These are phyloP conservation scores for Strobilomyces echinocephalus DNA, from an alignment of 768 basidiomycete genomes.

Conservation along the genomic window DNA sequence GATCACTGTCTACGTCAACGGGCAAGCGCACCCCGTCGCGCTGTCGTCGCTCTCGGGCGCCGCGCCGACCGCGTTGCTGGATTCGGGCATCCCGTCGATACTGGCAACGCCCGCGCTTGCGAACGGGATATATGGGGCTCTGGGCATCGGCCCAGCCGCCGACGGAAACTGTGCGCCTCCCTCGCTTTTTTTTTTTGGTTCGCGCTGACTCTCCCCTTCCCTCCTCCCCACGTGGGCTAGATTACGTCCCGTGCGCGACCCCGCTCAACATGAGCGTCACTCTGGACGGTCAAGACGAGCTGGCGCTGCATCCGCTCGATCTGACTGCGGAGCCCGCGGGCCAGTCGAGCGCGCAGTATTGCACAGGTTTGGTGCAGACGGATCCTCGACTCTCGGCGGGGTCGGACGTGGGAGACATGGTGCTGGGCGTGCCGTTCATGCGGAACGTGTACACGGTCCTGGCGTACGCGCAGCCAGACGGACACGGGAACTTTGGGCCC, in stretches of 20 bases:
- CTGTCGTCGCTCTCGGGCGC: conserved; percentile 41
- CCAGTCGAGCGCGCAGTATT: conserved; percentile 41
- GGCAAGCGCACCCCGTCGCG: conserved; percentile 34
- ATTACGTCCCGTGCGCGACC: conserved; percentile 67
- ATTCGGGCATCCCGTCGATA: conserved; percentile 67
- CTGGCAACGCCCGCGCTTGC: conserved; percentile 56
- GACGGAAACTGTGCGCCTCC: conserved; percentile 60
- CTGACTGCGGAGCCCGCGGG: conserved; percentile 48
- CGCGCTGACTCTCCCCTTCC: too few species aligned
- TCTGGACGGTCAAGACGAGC: conserved; percentile 50
- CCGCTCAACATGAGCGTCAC: conserved; percentile 72
- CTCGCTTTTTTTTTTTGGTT: too few species aligned
- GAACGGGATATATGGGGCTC: conserved; percentile 73
- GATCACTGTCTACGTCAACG: conserved; percentile 58
- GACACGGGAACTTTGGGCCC: conserved; percentile 42
- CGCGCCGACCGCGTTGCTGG: conserved; percentile 64
- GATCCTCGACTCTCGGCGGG: conserved; percentile 39
- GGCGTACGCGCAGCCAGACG: conserved; percentile 51
- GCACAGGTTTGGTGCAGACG: conserved; percentile 66
- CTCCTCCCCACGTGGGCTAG: conserved; percentile 33
- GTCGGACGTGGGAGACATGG: conserved; percentile 54
- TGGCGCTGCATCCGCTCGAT: conserved; percentile 73
- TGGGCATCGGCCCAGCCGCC: conserved; percentile 52
- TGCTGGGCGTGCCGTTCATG: conserved; percentile 76
- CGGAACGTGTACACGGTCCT: conserved; percentile 75